A percentile compares a stretch with the other conserved stretches of the same genome.
Conservation (phyloP, 257 asterid species). For the Solanum piurae region DNA sequence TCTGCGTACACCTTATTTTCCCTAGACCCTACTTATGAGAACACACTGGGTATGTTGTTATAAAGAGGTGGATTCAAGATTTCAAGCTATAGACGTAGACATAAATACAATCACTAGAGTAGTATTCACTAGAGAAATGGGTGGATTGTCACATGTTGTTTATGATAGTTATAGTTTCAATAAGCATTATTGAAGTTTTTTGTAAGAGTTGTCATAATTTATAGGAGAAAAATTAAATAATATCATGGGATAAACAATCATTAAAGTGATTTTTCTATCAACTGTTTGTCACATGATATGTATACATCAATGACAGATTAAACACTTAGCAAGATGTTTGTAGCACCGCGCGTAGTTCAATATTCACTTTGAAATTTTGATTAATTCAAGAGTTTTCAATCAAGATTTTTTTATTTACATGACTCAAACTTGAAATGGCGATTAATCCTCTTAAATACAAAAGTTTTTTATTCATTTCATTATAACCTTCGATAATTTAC, state of each 20-base stretch:
- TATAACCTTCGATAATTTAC: background rate
- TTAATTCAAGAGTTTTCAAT: background rate
- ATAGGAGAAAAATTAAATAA: background rate
- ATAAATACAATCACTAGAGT: background rate
- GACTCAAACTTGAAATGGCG: too few species aligned
- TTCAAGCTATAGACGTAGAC: background rate
- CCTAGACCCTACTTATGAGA: background rate
- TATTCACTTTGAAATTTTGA: background rate
- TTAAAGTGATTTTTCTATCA: background rate
- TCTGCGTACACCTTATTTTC: background rate
- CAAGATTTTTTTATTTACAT: too few species aligned
- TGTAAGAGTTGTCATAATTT: background rate
- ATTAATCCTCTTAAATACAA: too few species aligned
- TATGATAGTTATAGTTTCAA: background rate
- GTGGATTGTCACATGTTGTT: background rate
- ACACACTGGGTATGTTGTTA: background rate
- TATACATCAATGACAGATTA: background rate
- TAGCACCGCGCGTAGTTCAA: background rate
- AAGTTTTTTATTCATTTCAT: background rate
- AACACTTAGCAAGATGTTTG: background rate
- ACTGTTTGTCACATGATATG: background rate
- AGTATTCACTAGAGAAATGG: background rate
- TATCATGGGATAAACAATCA: background rate
- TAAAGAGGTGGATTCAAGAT: background rate
- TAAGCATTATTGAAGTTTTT: background rate